Conservation (phyloP, 768 basidiomycete species). For the Lentinula boryana region DNA sequence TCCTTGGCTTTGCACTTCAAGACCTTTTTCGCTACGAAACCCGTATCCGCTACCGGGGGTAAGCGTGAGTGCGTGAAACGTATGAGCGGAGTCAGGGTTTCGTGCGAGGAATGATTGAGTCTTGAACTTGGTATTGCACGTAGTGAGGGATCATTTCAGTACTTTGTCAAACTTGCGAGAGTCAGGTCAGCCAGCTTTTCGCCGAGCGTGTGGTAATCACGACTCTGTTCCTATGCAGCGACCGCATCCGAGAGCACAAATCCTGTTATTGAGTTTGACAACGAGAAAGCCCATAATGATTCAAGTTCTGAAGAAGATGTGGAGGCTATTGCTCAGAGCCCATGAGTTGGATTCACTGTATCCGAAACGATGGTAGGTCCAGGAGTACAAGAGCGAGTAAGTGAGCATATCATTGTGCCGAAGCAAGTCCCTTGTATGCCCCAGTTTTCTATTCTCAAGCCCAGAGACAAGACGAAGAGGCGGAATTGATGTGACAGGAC, state of each 20-base stretch:
- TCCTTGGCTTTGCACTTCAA: slow-evolving; percentile 41
- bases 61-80: slow-evolving; percentile 33
- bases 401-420: slow-evolving; percentile 46
- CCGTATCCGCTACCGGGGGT: slow-evolving; percentile 41
- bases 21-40: slow-evolving; percentile 58
- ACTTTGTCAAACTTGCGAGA: slow-evolving; percentile 41
- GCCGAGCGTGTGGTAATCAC: slow-evolving; percentile 47
- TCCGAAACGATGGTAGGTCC: slow-evolving; percentile 42
- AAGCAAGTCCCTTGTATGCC: slow-evolving; percentile 44
- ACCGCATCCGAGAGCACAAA: slow-evolving; percentile 31
- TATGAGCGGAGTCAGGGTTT: too few species aligned
- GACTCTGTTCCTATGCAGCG: slow-evolving; percentile 26
- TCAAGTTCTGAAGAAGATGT: slow-evolving; percentile 39
- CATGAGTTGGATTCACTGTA: slow-evolving; percentile 35
- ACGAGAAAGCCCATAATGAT: slow-evolving; percentile 40
- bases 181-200: slow-evolving; percentile 43
- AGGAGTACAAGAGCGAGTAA: slow-evolving; percentile 32
- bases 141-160: slow-evolving; percentile 57
- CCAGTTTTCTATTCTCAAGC: slow-evolving; percentile 48
- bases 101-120: too few species aligned
- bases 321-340: slow-evolving; percentile 35
- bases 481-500: slow-evolving; percentile 30
- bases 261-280: not conserved
- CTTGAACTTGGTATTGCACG: slow-evolving; percentile 31
- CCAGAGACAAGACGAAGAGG: slow-evolving; percentile 48